Conservation (phyloP, 805 yeast genomes). For the Sungouiella thailandica region DNA sequence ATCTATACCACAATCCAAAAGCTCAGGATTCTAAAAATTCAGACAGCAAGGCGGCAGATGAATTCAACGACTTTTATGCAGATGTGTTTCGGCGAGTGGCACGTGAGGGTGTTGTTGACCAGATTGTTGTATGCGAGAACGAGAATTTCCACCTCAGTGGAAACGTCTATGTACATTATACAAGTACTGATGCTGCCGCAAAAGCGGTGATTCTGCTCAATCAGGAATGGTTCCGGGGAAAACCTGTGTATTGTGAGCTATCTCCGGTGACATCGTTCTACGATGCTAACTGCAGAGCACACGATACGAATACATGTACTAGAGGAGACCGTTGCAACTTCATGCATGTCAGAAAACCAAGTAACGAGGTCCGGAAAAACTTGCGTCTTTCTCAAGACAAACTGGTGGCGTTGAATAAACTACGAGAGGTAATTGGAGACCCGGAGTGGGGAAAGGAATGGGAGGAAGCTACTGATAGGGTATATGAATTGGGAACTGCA, state of each 20-base stretch:
- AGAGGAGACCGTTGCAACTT: slow-evolving; percentile 84
- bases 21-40: slow-evolving; percentile 27
- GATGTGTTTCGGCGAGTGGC: slow-evolving; percentile 67
- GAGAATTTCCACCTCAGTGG: slow-evolving; percentile 80
- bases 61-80: slow-evolving; percentile 59
- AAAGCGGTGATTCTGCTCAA: slow-evolving; percentile 59
- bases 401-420: slow-evolving; percentile 10
- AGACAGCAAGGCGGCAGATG: slow-evolving; percentile 32
- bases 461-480: slow-evolving; percentile 11
- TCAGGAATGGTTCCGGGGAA: slow-evolving; percentile 73
- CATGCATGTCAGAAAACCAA: slow-evolving; percentile 69
- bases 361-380: slow-evolving; percentile 34
- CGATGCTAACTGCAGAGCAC: slow-evolving; percentile 73
- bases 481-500: slow-evolving; percentile 4
- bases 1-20: slow-evolving; percentile 61
- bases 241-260: slow-evolving; percentile 76
- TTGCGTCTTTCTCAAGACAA: slow-evolving; percentile 39
- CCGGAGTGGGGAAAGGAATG: slow-evolving; percentile 14
- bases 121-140: slow-evolving; percentile 76
- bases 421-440: slow-evolving; percentile 10
- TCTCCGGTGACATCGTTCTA: slow-evolving; percentile 67
- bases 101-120: slow-evolving; percentile 47
- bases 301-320: slow-evolving; percentile 58
- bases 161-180: slow-evolving; percentile 71
- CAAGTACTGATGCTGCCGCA: slow-evolving; percentile 51